These are phyloP conservation scores for Jasminum sambac DNA, from an alignment of 257 asterid species.

Conservation along the genomic window DNA sequence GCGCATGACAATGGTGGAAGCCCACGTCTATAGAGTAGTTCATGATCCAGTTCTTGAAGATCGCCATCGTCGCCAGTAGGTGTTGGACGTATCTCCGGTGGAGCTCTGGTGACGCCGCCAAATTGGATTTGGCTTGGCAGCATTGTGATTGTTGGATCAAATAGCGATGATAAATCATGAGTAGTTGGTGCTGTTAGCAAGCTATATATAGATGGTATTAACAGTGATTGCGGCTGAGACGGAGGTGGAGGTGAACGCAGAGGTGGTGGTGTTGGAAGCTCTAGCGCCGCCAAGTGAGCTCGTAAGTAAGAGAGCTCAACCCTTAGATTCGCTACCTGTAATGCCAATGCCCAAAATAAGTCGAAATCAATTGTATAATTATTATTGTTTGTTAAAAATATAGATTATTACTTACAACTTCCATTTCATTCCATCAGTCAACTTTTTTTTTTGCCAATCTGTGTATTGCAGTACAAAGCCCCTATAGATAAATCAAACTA, in stretches of 20 bases:
- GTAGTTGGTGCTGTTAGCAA: constrained; percentile 58
- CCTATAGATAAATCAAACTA: no score
- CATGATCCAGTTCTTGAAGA: constrained; percentile 83
- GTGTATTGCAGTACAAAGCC: no score
- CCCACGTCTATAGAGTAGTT: constrained; percentile 64
- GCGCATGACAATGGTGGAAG: constrained; percentile 54
- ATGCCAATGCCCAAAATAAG: not conserved
- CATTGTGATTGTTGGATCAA: constrained; percentile 56
- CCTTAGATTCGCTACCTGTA: constrained; percentile 77
- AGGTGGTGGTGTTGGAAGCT: constrained; percentile 75
- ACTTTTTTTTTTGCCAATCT: no score
- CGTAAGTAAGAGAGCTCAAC: constrained; percentile 75
- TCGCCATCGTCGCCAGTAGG: constrained; percentile 41
- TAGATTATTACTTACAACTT: no score
- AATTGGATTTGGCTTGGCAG: constrained; percentile 39
- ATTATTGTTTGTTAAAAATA: no score
- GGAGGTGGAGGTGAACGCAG: constrained; percentile 34
- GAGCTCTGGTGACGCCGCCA: constrained; percentile 25
- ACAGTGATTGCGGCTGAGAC: constrained; percentile 32
- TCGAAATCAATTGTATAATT: not conserved
- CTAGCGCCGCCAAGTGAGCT: constrained; percentile 75
- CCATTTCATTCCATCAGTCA: no score
- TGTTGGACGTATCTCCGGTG: constrained; percentile 30
- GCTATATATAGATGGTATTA: constrained; percentile 45
- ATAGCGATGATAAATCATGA: constrained; percentile 63